phyloP scores from a whole-genome alignment of 2,329 filamentous ascomycete species.

The Zasmidium cellare region DNA sequence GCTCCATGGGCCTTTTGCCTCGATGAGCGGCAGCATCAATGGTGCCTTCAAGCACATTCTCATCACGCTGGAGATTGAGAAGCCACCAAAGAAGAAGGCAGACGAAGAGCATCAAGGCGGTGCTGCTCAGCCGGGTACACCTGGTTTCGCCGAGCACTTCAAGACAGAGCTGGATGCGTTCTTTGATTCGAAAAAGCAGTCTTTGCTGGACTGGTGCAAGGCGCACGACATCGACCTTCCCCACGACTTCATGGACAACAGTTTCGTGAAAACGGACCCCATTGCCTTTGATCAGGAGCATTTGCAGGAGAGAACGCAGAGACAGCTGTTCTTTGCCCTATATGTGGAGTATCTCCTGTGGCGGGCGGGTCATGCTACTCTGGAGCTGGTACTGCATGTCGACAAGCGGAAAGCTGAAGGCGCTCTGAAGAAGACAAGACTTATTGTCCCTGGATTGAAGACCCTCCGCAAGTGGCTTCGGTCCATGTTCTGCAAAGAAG shows the following conservation, averaged over 20 bases:
- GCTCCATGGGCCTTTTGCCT: conserved; percentile 66
- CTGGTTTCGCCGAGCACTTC: conserved; percentile 57
- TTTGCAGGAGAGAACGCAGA: conserved; percentile 64
- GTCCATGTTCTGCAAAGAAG: conserved; percentile 54
- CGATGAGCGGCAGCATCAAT: conserved; percentile 63
- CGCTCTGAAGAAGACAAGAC: conserved; percentile 59
- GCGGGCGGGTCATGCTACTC: conserved; percentile 59
- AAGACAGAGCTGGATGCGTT: conserved; percentile 58
- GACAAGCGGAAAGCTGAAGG: conserved; percentile 66
- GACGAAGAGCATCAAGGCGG: conserved; percentile 40
- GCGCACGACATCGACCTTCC: conserved; percentile 50
- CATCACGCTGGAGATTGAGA: conserved; percentile 55
- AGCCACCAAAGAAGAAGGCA: conserved; percentile 30
- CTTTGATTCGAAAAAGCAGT: conserved; percentile 59
- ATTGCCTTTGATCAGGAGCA: conserved; percentile 46
- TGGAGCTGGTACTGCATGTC: conserved; percentile 67
- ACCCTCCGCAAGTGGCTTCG: conserved; percentile 66
- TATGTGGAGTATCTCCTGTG: conserved; percentile 69
- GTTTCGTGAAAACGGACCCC: conserved; percentile 50
- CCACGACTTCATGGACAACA: conserved; percentile 51
- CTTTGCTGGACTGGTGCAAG: conserved; percentile 46
- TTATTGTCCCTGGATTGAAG: conserved; percentile 64
- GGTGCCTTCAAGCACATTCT: conserved; percentile 66
- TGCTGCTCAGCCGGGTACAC: conserved; percentile 58
- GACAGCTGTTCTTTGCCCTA: conserved; percentile 70